Base-by-base conservation (phyloP, 257 asterid genomes). In the Solanum megistacrolobum region DNA sequence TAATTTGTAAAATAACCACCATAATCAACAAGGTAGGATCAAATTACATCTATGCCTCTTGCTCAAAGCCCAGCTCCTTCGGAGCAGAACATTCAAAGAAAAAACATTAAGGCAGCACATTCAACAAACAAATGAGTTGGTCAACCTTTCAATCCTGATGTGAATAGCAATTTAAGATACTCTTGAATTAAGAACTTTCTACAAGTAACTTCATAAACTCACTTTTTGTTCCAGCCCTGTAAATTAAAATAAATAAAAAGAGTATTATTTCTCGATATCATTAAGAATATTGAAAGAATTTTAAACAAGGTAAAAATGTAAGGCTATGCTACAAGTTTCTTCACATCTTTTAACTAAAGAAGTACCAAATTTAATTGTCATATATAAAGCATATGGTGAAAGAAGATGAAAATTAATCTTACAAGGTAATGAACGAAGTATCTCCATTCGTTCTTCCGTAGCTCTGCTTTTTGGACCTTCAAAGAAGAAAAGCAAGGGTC, bases 161-260 rank as follows among this genome's bases (percentile, higher is more conserved):
- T 9, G 25, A 46, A 48, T 48, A 48, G 41, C 41, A 18, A 82
- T 82, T 43, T 48, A 82, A 31, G 39, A 79, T 27, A 79, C 39
- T 27, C 66, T 43, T 27, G 85, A 27, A 79, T 27, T 43, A 12
- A 27, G 14, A 43, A 79, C 25, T 14, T 79, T 9, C 36, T 43
- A 43, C 69, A 48, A 82, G 69, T 55, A 46, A 20, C 86, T 82
- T 82, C 69, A 29, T 29, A 71, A 46, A 92, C 99, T 94, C 94
- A 97, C 99, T 94, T 97, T 92, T 97, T 95, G 90, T 93, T 97
- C 99, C 99, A 97, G 48, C 99, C 99, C 99, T 97, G 98, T 92
- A 89, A 86, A 88, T 83, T 43, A 85, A 74, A 85, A 88, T 86
- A 36, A 46, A 88, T 46, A 86, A 25, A 89, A 87, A 29, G 89